Evolutionary conservation across 2,329 filamentous ascomycete genomes (phyloP).

Genomic region (Ascochyta koolunga): DNA sequence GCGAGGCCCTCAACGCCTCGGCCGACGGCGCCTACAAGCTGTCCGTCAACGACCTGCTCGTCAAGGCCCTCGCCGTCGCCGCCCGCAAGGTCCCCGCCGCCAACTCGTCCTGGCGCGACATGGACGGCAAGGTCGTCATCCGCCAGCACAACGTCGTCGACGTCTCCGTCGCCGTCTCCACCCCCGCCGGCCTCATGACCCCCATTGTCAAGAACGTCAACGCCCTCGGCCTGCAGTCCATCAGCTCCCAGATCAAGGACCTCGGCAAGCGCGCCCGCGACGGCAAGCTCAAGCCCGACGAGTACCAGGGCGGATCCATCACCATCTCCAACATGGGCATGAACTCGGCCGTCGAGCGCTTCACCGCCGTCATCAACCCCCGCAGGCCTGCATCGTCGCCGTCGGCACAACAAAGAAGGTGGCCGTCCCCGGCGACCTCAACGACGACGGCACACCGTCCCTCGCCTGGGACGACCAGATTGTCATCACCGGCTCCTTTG

Average conservation of each 20-base stretch:
- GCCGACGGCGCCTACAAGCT: conserved; percentile 96
- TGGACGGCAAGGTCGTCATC: conserved; percentile 78
- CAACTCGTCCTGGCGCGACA: conserved; percentile 90
- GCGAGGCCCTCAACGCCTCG: conserved; percentile 86
- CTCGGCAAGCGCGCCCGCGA: conserved; percentile 95
- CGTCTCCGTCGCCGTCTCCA: conserved; percentile 94
- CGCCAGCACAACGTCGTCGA: conserved; percentile 93
- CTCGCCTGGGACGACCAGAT: conserved; percentile 98
- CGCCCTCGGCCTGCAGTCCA: conserved; percentile 82
- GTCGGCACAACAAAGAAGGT: conserved; percentile 97
- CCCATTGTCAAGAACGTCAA: conserved; percentile 93
- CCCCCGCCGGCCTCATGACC: conserved; percentile 92
- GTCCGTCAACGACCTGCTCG: conserved; percentile 99
- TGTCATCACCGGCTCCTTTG: conserved; percentile 90
- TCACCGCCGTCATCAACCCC: conserved; percentile 99
- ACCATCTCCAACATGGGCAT: conserved; percentile 99
- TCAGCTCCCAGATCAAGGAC: conserved; percentile 91
- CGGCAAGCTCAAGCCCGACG: conserved; percentile 98
- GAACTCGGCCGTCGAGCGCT: conserved; percentile 94
- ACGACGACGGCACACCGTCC: conserved; percentile 74
- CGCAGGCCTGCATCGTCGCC: conserved; percentile 92
- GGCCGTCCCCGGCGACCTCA: conserved; percentile 76
- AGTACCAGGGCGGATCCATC: conserved; percentile 98
- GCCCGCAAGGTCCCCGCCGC: conserved; percentile 92
- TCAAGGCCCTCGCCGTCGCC: conserved; percentile 91